Evolutionary conservation across 2,329 filamentous ascomycete species (phyloP), one percentile per base, ranked within the genome.

Genomic region (Dactylellina parvicollis): DNA sequence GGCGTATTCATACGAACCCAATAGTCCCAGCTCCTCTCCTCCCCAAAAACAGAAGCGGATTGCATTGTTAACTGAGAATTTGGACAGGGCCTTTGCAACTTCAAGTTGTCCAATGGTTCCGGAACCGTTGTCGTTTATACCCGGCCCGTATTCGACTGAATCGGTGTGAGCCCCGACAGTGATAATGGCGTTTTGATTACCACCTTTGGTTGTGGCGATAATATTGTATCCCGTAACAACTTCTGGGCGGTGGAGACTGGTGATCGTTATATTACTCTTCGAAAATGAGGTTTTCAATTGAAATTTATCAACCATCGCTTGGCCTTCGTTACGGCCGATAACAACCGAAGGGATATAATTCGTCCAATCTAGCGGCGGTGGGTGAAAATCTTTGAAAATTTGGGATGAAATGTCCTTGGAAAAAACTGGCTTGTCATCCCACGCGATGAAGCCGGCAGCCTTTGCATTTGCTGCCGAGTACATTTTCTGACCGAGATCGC

Each of bases 31-130:
- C 54, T 77, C 76, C 79, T 89, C 87, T 1, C 84, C 87, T 1
- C 85, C 85, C 86, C 87, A 90, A 83, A 86, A 90, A 60, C 81
- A 83, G 79, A 89, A 88, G 67, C 87, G 85, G n/a, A 89, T 84
- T 30, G 84, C 83, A 77, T 88, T 87, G 71, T 84, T 87, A 64
- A 86, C 83, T 3, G 79, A 80, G 79, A 83, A 89, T 44, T 83
- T 81, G n/a, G 85, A 83, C 28, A 89, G 83, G 16, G 84, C 83
- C 24, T 84, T 83, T 8, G 87, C 87, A 26, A 88, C 82, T 59
- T 87, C 86, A 7, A 89, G 82, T 55, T 88, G 82, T 22, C 84
- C 84, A 74, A 88, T 84, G 1, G 84, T 83, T n/a, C 87, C 87
- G 12, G 84, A 86, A 52, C 87, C 88, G 76, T 90, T 85, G 78